These are phyloP conservation scores for Candida saitoana DNA, from an alignment of 805 yeast species.

Conservation along the genomic window DNA sequence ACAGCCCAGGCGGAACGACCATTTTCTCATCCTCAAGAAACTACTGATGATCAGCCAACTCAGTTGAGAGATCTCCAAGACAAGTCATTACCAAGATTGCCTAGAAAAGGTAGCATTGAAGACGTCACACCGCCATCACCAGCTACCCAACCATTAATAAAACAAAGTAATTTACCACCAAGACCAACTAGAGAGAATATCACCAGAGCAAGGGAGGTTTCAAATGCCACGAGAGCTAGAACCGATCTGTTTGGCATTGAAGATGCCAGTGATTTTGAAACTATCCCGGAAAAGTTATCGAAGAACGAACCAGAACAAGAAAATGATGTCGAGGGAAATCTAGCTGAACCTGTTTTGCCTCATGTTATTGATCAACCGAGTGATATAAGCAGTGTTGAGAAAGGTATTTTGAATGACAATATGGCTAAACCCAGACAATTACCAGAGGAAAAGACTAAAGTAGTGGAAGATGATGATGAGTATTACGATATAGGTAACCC, in stretches of 20 bases:
- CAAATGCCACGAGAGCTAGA: constrained; percentile 9
- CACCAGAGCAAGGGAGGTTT: constrained; percentile 21
- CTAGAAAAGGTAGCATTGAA: not conserved
- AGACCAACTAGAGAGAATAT: constrained; percentile 23
- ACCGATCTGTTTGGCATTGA: constrained; percentile 5
- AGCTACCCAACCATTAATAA: not conserved
- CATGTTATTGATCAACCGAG: not conserved
- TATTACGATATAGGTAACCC: constrained; percentile 38
- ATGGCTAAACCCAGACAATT: not conserved
- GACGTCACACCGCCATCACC: not conserved
- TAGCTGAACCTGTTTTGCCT: not conserved
- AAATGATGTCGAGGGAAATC: not conserved
- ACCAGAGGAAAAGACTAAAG: constrained; percentile 1
- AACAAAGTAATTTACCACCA: constrained; percentile 17
- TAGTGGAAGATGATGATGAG: constrained; percentile 20
- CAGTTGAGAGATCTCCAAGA: constrained; percentile 5
- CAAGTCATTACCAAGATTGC: constrained; percentile 3
- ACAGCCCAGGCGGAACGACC: not conserved
- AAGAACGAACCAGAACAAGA: not conserved
- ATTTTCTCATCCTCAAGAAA: not conserved
- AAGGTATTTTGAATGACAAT: not conserved
- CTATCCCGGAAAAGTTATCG: not conserved
- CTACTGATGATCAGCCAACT: not conserved
- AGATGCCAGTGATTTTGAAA: constrained; percentile 2
- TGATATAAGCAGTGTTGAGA: not conserved